Evolutionary conservation across 177 flowering plant species (phyloP), one percentile per base, ranked within the genome.

Genomic region (Vitis hybrid): DNA sequence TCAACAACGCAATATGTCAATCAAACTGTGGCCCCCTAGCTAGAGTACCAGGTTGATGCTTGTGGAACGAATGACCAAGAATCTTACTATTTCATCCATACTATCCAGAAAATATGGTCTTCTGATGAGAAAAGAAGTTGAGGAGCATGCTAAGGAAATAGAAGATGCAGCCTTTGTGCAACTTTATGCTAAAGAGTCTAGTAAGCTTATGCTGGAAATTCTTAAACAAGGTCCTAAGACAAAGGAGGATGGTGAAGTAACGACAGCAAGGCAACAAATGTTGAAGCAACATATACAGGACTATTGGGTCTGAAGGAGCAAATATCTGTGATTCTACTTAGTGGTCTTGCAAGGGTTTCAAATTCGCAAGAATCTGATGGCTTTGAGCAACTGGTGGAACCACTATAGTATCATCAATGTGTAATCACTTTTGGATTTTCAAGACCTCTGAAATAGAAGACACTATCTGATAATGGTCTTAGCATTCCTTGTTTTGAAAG

Each of bases 111-210:
- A 19, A 19, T 19, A 19, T 19, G 19, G 19, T 19, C 19, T 19
- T 19, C 19, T 19, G 19, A 19, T 19, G 19, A 78, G 75, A 65
- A 84, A 82, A 56, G 92, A 88, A 77, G 92, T 89, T 19, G 85
- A 80, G 76, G 84, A 79, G 65, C 79, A 82, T 81, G 84, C 90
- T 40, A 82, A 82, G 73, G 45, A 79, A 75, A 81, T 88, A 26
- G 92, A 88, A 75, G 80, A 78, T 30, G 18, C 62, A 7, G 87
- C 92, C 58, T 88, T 85, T 78, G 88, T 88, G 68, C 87, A 81
- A 65, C 64, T 86, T 23, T 88, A 88, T 83, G 90, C 90, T 57
- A 82, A 80, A 76, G 88, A 23, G 26, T 23, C 26, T 2, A 23
- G 2, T 23, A 23, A 23, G 26, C 26, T 23, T 23, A 23, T 23